Base-by-base conservation (phyloP, 2,329 filamentous ascomycete genomes). In the Botrytis hyacinthi region DNA sequence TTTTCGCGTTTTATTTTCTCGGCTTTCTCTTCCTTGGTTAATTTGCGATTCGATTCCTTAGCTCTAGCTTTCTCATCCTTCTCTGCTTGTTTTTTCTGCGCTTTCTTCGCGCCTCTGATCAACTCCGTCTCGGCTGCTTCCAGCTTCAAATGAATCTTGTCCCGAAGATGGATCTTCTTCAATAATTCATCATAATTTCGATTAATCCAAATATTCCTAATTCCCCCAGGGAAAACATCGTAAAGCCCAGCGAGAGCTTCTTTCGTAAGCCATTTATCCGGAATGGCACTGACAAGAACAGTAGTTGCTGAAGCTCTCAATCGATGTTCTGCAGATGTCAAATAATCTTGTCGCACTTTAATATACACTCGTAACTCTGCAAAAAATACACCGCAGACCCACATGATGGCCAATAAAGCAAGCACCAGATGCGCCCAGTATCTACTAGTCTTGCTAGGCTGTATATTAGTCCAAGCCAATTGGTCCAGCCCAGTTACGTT, bases 161-260 rank as follows among this genome's bases (percentile, higher is more conserved):
- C 89, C 62, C 96, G 89, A 76, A 89, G 84, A 67, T 93, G 88
- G 63, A 98, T 92, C 81, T 98, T 98, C 75, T 95, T 92, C 65
- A 93, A 87, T 18, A 99, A 87, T 14, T 91, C 87, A 61, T 95
- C 93, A 77, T 94, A 91, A 80, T 99, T 93, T 75, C 95, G 89
- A 74, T 98, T 99, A 78, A 99, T 91, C 95, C 95, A 99, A 65
- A 99, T 93, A 78, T 98, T 98, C 74, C 93, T 90, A 80, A 99
- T 92, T 44, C 96, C 96, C 32, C 96, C 96, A 0, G 96, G 96
- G 78, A 98, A 98, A 1, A 98, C 95, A 81, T 99, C 96, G 79
- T 97, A 99, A 0, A 99, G 86, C 0, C 92, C 92, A 73, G 90
- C 88, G 7, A 99, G 86, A 0, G 93, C 93, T 62, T 97, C 91